Conservation (phyloP, 2,329 filamentous ascomycete species). For the Dryadomyces quercivorus region DNA sequence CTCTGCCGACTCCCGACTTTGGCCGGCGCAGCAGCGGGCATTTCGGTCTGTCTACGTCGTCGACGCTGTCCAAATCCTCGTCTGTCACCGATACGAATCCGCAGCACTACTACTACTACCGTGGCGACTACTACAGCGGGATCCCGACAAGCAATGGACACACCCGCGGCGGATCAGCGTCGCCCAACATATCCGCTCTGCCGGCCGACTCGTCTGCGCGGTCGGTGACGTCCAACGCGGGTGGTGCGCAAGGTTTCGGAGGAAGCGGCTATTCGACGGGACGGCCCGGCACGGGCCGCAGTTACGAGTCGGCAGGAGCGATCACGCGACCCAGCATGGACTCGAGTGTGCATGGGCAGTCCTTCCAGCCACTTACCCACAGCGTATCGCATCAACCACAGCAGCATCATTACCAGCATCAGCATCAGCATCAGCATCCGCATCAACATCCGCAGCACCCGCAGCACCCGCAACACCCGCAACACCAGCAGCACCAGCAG, state of each 20-base stretch:
- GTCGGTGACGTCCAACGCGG: constrained; percentile 28
- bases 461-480: constrained; percentile 2
- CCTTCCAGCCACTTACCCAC: constrained; percentile 30
- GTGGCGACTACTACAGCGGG: constrained; percentile 35
- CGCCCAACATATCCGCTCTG: constrained; percentile 42
- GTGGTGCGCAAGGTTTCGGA: too few species aligned
- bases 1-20: constrained; percentile 54
- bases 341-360: constrained; percentile 23
- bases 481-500: neutral
- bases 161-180: constrained; percentile 28
- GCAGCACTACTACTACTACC: constrained; percentile 37
- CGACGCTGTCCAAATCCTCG: constrained; percentile 4
- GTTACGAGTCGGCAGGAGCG: constrained; percentile 35
- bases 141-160: constrained; percentile 19
- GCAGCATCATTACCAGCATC: neutral
- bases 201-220: constrained; percentile 21
- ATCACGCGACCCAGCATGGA: constrained; percentile 14
- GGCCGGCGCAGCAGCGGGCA: constrained; percentile 53
- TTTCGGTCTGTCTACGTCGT: constrained; percentile 42
- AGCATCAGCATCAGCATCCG: constrained; percentile 2
- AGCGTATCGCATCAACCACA: neutral
- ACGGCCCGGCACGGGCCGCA: constrained; percentile 48
- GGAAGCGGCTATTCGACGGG: constrained; percentile 16
- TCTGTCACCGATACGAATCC: neutral
- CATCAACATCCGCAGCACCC: constrained; percentile 36